Conservation (phyloP, 768 basidiomycete species). For the Pisolithus microcarpus region DNA sequence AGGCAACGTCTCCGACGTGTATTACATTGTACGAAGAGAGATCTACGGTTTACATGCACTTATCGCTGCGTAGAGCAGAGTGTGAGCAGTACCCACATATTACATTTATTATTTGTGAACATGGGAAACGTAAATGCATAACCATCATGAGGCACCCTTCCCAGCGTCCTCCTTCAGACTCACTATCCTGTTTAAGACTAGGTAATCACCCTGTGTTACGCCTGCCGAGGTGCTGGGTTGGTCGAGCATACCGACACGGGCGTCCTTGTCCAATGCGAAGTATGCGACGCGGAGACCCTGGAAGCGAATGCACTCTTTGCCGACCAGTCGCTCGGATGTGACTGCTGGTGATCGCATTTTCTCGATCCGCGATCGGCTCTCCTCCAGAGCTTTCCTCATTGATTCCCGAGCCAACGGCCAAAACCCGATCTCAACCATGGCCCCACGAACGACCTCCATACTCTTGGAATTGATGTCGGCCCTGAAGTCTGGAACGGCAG, state of each 20-base stretch:
- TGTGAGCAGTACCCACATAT: slow-evolving; percentile 1
- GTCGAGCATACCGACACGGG: slow-evolving; percentile 58
- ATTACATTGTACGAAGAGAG: slow-evolving; percentile 82
- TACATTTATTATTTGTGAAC: slow-evolving; percentile 2
- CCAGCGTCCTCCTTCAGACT: slow-evolving; percentile 92
- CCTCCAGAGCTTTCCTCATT: slow-evolving; percentile 56
- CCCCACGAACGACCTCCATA: slow-evolving; percentile 70
- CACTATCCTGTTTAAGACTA: slow-evolving; percentile 89
- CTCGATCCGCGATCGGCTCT: slow-evolving; percentile 55
- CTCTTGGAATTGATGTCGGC: slow-evolving; percentile 79
- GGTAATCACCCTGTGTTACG: slow-evolving; percentile 60
- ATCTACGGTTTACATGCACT: slow-evolving; percentile 89
- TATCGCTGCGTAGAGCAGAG: slow-evolving; percentile 51
- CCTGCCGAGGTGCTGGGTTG: slow-evolving; percentile 38
- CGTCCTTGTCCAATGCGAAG: slow-evolving; percentile 88
- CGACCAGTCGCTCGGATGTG: slow-evolving; percentile 69
- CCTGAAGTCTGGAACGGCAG: slow-evolving; percentile 63
- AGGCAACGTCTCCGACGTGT: slow-evolving; percentile 81
- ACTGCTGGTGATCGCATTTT: slow-evolving; percentile 63
- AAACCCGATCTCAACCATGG: slow-evolving; percentile 86
- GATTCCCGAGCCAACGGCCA: slow-evolving; percentile 71
- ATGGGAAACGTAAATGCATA: not conserved
- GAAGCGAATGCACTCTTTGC: slow-evolving; percentile 91
- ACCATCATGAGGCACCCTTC: slow-evolving; percentile 38
- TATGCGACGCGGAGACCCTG: slow-evolving; percentile 95